These are phyloP conservation scores for Agaricus sinodeliciosus DNA, from an alignment of 768 basidiomycete species.

Conservation along the genomic window DNA sequence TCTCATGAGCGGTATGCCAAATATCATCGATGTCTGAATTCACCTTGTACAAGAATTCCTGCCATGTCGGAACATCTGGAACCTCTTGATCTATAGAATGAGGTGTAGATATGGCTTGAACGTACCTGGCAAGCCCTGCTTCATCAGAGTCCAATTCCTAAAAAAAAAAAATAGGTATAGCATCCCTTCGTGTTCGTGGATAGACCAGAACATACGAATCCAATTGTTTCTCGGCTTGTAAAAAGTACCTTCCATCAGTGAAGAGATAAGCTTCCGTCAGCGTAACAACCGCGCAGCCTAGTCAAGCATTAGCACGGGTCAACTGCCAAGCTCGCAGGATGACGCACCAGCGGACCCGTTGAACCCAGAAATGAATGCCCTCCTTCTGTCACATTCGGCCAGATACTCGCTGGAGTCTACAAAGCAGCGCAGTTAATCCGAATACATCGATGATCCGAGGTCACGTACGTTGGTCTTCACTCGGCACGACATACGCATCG, in stretches of 20 bases:
- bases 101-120: neutral
- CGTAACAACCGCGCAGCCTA: constrained; percentile 77
- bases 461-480: constrained; percentile 85
- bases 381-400: constrained; percentile 74
- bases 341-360: constrained; percentile 82
- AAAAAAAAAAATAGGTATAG: neutral
- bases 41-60: constrained; percentile 77
- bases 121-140: constrained; percentile 76
- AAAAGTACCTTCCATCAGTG: constrained; percentile 93
- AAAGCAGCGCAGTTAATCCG: neutral
- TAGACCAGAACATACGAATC: constrained; percentile 49
- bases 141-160: constrained; percentile 93
- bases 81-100: neutral
- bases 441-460: neutral
- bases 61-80: constrained; percentile 84
- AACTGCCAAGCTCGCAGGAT: neutral
- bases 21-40: neutral
- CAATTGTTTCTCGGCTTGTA: constrained; percentile 88
- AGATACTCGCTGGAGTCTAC: constrained; percentile 87
- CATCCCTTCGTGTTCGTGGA: neutral
- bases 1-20: neutral
- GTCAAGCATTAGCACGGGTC: neutral
- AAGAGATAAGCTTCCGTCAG: constrained; percentile 70
- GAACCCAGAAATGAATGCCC: constrained; percentile 90
- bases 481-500: constrained; percentile 77